These are phyloP conservation scores for Boletus sp. DNA, from an alignment of 768 basidiomycete species.

Conservation along the genomic window DNA sequence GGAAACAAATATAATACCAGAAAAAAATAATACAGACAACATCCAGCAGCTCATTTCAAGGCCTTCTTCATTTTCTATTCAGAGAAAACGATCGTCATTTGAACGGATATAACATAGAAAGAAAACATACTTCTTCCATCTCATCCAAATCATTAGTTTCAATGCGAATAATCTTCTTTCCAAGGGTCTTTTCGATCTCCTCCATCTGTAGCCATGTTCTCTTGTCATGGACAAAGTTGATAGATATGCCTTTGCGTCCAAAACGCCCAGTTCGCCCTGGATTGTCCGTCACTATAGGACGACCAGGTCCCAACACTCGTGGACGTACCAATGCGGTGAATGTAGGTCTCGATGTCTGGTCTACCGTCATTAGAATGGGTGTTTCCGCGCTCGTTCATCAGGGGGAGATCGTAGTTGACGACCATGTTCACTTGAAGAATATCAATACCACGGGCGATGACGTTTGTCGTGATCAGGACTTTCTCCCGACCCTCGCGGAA, in stretches of 20 bases:
- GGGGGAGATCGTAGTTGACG: constrained; percentile 96
- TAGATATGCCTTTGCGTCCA: constrained; percentile 93
- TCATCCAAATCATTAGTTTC: constrained; percentile 88
- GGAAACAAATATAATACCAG: background rate
- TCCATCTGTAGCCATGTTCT: constrained; percentile 89
- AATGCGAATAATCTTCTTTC: constrained; percentile 78
- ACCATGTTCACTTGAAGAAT: constrained; percentile 99
- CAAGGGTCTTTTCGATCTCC: constrained; percentile 76
- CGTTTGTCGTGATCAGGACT: constrained; percentile 97
- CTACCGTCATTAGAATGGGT: constrained; percentile 46
- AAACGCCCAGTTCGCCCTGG: constrained; percentile 96
- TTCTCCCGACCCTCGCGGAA: constrained; percentile 97
- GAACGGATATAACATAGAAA: background rate
- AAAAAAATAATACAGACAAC: background rate
- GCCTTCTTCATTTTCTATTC: constrained; percentile 80
- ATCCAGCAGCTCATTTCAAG: constrained; percentile 47
- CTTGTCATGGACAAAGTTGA: constrained; percentile 95
- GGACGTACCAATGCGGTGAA: constrained; percentile 89
- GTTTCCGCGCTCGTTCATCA: constrained; percentile 68
- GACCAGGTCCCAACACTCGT: background rate
- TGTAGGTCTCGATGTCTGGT: constrained; percentile 95
- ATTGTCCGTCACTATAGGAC: background rate
- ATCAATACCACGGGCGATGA: constrained; percentile 97
- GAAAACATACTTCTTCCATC: constrained; percentile 80
- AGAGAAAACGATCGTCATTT: background rate